Base-by-base conservation (phyloP, 2,329 filamentous ascomycete species). In the Fusarium veterinarium region DNA sequence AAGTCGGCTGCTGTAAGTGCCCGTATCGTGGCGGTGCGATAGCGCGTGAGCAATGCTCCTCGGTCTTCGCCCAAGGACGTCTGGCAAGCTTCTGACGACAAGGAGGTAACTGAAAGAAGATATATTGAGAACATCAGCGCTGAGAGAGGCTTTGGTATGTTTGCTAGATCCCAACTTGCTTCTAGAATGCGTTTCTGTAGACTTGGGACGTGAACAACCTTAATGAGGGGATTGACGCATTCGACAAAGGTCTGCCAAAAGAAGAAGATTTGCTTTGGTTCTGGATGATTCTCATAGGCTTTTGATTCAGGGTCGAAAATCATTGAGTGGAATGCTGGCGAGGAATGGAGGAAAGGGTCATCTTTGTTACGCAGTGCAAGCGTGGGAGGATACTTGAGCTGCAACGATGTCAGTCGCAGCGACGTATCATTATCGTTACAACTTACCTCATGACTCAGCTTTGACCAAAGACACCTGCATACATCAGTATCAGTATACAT, bases 181-280 rank as follows among this genome's bases (percentile, higher is more conserved):
- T 81, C 76, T 2, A 80, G 33, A 6, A 82, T 72, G 17, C 76
- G 74, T 20, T 79, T 76, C 17, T 81, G 78, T 2, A 80, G 64
- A 7, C 75, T 80, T 13, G 80, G 80, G 3, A 80, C 74, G 40
- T 82, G 80, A 0, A 80, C 38, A 5, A 82, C 75, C 60, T 81
- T 81, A 17, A 72, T 67, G 0, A 82, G 62, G 0, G 80, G 80
- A 17, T 82, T 80, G 35, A 81, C 77, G 0, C 63, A 71, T 40
- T 81, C 80, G 19, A 80, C 74, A 38, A 81, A 82, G 0, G 66
- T 64, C n/a, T 82, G 78, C 80, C 80, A 82, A 11, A 79, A 60
- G 8, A 71, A 74, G 30, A 76, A 78, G 10, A 80, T 78, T 0
- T 76, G 72, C 6, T 73, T 75, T 10, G 80, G 78, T 4, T 82